A percentile compares a stretch with the other conserved stretches of the same genome.
phyloP scores from a whole-genome alignment of 2,329 filamentous ascomycete genomes.

The Arthrobotrys sphaeroides region DNA sequence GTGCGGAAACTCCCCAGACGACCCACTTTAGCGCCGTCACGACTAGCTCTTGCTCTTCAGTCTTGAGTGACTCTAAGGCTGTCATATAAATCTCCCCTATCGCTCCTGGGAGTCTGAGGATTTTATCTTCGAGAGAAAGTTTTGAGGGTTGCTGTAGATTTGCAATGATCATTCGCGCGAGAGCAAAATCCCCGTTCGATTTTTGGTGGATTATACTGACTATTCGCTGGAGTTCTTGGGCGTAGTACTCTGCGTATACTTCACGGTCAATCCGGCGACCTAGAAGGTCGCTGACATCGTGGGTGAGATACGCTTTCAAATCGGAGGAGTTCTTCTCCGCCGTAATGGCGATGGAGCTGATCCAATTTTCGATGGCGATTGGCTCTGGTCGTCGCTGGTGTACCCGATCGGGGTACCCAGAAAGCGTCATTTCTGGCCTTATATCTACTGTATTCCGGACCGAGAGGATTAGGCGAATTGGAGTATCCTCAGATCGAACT shows the following conservation, averaged over 20 bases:
- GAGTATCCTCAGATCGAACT: not conserved
- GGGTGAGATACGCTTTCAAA: slow-evolving; percentile 7
- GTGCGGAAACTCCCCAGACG: slow-evolving; percentile 20
- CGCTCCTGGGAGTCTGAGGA: slow-evolving; percentile 3
- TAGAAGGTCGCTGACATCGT: not conserved
- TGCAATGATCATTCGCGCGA: slow-evolving; percentile 13
- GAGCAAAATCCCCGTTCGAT: slow-evolving; percentile 25
- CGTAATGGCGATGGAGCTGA: not conserved
- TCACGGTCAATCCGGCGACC: slow-evolving; percentile 2
- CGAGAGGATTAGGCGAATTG: not conserved
- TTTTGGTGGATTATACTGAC: slow-evolving; percentile 15
- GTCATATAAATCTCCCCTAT: slow-evolving; percentile 31
- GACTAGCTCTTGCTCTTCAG: slow-evolving; percentile 27
- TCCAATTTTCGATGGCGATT: not conserved
- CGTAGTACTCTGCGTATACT: not conserved
- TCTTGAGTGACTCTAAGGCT: not conserved
- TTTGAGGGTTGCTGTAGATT: slow-evolving; percentile 31
- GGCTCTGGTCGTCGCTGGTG: not conserved
- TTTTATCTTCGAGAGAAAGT: not conserved
- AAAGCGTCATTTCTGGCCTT: not conserved
- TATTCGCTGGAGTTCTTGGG: not conserved
- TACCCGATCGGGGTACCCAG: not conserved
- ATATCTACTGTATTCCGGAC: not conserved
- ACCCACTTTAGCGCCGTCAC: slow-evolving; percentile 21
- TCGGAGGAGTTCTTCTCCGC: slow-evolving; percentile 15